A percentile compares a stretch with the other conserved stretches of the same genome.
Evolutionary conservation across 257 asterid species (phyloP).

Genomic region (Fraxinus cuspidata): DNA sequence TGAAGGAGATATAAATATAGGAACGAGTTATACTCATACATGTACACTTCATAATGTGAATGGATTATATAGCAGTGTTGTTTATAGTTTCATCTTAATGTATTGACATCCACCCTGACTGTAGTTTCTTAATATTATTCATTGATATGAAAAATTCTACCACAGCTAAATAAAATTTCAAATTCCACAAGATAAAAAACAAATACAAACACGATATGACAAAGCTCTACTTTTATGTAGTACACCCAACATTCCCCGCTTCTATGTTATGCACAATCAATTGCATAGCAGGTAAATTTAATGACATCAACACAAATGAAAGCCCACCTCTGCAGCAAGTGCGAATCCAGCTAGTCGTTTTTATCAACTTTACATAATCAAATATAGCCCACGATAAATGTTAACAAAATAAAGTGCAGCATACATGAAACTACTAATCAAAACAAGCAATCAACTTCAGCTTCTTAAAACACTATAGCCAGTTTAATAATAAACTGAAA

Average conservation of each 20-base stretch:
- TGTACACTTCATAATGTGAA: conserved; percentile 6
- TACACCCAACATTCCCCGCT: neutral
- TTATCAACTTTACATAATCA: neutral
- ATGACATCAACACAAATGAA: neutral
- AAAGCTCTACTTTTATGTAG: conserved; percentile 6
- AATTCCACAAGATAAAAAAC: conserved; percentile 8
- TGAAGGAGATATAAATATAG: conserved; percentile 2
- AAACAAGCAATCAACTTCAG: neutral
- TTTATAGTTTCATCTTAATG: neutral
- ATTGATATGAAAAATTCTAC: too few species aligned
- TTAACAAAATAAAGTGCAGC: neutral
- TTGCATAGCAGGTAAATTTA: neutral
- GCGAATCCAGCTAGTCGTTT: neutral
- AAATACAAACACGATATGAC: neutral
- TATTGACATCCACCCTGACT: neutral
- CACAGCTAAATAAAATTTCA: neutral
- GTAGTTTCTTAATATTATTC: neutral
- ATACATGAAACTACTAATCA: conserved; percentile 6
- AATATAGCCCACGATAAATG: neutral
- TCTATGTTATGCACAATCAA: neutral
- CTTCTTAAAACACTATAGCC: neutral
- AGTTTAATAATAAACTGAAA: neutral
- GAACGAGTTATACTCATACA: neutral
- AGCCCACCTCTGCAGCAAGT: neutral
- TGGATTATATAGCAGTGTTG: neutral